phyloP scores from a whole-genome alignment of 2,329 filamentous ascomycete genomes.

The Neurospora crassa region DNA sequence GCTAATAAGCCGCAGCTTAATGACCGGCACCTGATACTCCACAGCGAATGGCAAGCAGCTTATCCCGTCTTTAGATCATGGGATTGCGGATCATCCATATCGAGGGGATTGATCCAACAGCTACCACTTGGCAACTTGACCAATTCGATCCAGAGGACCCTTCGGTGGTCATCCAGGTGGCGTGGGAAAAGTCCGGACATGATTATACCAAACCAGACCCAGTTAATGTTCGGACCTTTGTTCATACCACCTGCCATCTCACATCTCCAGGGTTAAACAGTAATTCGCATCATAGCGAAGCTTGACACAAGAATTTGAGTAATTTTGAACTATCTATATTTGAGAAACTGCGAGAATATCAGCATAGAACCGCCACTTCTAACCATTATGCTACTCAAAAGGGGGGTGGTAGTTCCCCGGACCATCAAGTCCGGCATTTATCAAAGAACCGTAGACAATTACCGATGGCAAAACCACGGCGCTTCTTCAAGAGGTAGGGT shows the following conservation, averaged over 20 bases:
- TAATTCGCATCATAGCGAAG: neutral
- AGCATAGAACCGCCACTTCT: neutral
- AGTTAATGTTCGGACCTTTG: too few relatives aligned
- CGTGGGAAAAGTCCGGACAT: too few relatives aligned
- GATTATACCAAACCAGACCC: too few relatives aligned
- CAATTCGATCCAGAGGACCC: conserved; percentile 1
- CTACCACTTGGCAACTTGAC: conserved; percentile 13
- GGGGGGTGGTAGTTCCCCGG: neutral
- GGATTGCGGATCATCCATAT: conserved; percentile 2
- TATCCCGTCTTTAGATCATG: conserved; percentile 13
- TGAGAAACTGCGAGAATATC: neutral
- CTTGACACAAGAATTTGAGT: neutral
- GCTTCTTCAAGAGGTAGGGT: neutral
- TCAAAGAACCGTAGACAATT: neutral
- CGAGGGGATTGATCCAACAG: conserved; percentile 17
- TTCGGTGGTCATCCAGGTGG: neutral
- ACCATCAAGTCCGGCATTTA: neutral
- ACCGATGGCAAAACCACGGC: neutral
- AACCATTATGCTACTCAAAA: neutral
- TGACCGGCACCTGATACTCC: conserved; percentile 9
- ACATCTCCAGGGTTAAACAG: neutral
- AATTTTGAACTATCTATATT: conserved; percentile 2
- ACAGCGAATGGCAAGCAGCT: conserved; percentile 4
- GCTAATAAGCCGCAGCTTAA: conserved; percentile 15
- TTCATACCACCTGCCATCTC: neutral